These are phyloP conservation scores for Globisporangium irregulare DNA, from an alignment of 352 stramenopile genomes.

Conservation along the genomic window DNA sequence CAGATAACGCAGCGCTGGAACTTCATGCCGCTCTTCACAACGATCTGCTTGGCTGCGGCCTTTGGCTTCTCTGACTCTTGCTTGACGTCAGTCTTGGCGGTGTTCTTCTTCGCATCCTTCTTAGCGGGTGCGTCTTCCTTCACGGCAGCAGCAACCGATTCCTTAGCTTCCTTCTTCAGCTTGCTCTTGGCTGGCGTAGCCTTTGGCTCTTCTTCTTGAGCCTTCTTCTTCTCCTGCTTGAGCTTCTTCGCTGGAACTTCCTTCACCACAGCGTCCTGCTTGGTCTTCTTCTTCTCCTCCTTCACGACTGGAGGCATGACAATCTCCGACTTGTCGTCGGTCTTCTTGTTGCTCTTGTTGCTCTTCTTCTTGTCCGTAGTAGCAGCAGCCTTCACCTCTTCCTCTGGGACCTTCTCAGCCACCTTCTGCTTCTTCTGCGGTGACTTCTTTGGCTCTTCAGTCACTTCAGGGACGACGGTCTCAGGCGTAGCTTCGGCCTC, in stretches of 20 bases:
- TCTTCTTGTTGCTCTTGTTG: slow-evolving; percentile 25
- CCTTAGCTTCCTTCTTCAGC: slow-evolving; percentile 12
- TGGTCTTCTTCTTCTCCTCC: slow-evolving; percentile 12
- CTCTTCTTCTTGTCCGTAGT: slow-evolving; percentile 20
- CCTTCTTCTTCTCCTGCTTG: slow-evolving; percentile 18
- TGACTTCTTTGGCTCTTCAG: slow-evolving; percentile 21
- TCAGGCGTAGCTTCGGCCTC: slow-evolving; percentile 1
- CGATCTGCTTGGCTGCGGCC: slow-evolving; percentile 21
- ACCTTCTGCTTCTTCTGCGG: slow-evolving; percentile 30
- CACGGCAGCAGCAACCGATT: slow-evolving; percentile 8
- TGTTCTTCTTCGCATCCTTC: slow-evolving; percentile 20
- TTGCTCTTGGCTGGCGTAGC: slow-evolving; percentile 5
- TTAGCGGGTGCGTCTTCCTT: slow-evolving; percentile 17
- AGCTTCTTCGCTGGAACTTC: slow-evolving; percentile 11
- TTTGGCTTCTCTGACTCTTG: slow-evolving; percentile 20
- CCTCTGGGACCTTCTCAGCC: slow-evolving; percentile 14
- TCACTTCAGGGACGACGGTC: neutral
- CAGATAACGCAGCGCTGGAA: slow-evolving; percentile 70
- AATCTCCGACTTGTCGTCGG: neutral
- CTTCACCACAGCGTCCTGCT: neutral
- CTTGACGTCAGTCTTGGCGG: slow-evolving; percentile 16
- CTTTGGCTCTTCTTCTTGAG: slow-evolving; percentile 22
- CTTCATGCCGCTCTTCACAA: slow-evolving; percentile 68
- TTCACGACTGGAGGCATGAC: slow-evolving; percentile 7
- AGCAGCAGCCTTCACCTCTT: neutral